phyloP scores from a whole-genome alignment of 257 asterid genomes.

The Solanum chilense region DNA sequence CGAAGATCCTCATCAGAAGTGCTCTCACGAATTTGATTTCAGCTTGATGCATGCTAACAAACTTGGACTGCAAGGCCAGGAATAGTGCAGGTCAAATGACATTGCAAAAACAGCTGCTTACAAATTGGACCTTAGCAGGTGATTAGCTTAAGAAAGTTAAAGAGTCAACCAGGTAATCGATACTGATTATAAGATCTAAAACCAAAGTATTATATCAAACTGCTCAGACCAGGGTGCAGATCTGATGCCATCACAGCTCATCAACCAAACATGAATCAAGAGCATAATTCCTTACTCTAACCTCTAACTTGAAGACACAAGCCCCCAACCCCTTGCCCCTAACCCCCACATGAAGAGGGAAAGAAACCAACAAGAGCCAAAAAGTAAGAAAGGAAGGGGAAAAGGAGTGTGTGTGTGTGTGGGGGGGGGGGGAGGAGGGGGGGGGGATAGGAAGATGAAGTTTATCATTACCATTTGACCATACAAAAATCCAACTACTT shows the following conservation, averaged over 20 bases:
- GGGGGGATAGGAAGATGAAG: neutral
- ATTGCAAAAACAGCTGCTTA: neutral
- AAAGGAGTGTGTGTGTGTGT: too few species aligned
- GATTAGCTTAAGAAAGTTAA: neutral
- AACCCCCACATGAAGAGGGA: neutral
- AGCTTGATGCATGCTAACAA: constrained; percentile 46
- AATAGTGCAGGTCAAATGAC: neutral
- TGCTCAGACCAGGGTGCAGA: neutral
- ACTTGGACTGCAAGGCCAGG: constrained; percentile 45
- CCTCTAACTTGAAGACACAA: neutral
- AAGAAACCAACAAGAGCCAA: neutral
- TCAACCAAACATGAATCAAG: neutral
- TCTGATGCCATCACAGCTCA: neutral
- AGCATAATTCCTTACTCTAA: neutral
- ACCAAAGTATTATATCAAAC: neutral
- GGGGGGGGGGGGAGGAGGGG: neutral
- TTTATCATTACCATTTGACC: constrained; percentile 55
- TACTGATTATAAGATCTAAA: neutral
- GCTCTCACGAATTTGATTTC: constrained; percentile 52
- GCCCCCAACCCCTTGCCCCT: neutral
- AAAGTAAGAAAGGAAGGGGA: neutral
- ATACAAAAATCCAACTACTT: constrained; percentile 32
- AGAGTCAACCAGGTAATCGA: neutral
- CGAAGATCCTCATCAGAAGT: constrained; percentile 30
- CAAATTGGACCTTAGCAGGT: neutral